Evolutionary conservation across 2,329 filamentous ascomycete genomes (phyloP).

Genomic region (Fusarium duplospermum): DNA sequence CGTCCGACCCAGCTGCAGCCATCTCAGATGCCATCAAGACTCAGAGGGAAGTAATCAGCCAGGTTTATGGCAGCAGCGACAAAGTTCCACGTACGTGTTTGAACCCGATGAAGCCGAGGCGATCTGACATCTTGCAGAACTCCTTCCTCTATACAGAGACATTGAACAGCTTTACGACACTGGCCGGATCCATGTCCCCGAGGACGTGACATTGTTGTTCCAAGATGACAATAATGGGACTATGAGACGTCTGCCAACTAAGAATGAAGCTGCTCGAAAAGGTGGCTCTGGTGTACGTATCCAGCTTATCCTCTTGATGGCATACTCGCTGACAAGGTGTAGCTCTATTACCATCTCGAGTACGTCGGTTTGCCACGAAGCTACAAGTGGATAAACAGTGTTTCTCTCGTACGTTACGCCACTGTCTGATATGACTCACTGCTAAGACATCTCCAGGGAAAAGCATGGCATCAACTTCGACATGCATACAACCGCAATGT

Average conservation of each 20-base stretch:
- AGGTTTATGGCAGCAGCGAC: constrained; percentile 60
- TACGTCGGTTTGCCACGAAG: constrained; percentile 71
- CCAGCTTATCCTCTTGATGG: accelerated
- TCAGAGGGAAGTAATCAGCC: constrained; percentile 64
- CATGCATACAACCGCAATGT: constrained; percentile 62
- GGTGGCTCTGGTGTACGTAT: constrained; percentile 66
- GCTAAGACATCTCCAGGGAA: constrained; percentile 42
- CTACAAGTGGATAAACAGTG: constrained; percentile 73
- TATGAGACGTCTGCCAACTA: constrained; percentile 66
- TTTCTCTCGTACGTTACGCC: constrained; percentile 57
- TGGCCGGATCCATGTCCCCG: constrained; percentile 65
- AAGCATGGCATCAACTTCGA: constrained; percentile 63
- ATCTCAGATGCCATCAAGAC: constrained; percentile 44
- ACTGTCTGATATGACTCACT: accelerated
- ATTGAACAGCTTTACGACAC: constrained; percentile 72
- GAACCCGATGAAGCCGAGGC: accelerated
- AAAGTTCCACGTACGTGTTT: constrained; percentile 54
- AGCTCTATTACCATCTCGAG: constrained; percentile 67
- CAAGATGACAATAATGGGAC: constrained; percentile 73
- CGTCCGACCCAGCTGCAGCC: constrained; percentile 21
- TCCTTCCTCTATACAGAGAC: constrained; percentile 75
- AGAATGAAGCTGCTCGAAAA: constrained; percentile 61
- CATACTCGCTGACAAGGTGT: constrained; percentile 33
- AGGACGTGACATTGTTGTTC: constrained; percentile 72
- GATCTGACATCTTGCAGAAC: constrained; percentile 50